phyloP scores from a whole-genome alignment of 1,284 basidiomycete species.

The Sporisorium graminicola region DNA sequence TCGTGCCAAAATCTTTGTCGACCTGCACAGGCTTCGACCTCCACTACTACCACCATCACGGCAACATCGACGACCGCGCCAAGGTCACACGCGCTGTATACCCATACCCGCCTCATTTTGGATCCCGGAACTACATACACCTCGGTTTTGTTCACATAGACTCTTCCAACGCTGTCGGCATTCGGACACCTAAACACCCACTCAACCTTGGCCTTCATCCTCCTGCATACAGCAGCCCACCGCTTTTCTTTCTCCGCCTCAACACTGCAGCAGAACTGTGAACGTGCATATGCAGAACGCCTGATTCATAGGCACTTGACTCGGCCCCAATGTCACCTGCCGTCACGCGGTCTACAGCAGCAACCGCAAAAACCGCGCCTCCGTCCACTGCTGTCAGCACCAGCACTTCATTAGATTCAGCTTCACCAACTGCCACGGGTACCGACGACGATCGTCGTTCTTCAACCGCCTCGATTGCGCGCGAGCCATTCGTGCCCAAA shows the following conservation, averaged over 20 bases:
- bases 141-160: neutral
- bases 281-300: constrained; percentile 10
- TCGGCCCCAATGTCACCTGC: constrained; percentile 36
- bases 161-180: neutral
- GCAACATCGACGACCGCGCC: neutral
- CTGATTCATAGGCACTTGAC: neutral
- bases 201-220: neutral
- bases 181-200: neutral
- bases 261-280: constrained; percentile 12
- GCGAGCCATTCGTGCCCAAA: constrained; percentile 41
- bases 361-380: constrained; percentile 7
- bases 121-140: neutral
- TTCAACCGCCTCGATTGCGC: constrained; percentile 11
- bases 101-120: constrained; percentile 4
- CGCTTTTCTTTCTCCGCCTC: neutral
- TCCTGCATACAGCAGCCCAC: constrained; percentile 1
- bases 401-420: neutral
- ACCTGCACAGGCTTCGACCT: no score
- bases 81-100: neutral
- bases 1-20: neutral
- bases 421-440: neutral
- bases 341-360: constrained; percentile 41
- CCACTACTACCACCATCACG: neutral
- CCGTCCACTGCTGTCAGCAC: neutral
- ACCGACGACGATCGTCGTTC: constrained; percentile 16